Evolutionary conservation across 441 rosid genomes (phyloP).

Genomic region (Monsonia emarginata): DNA sequence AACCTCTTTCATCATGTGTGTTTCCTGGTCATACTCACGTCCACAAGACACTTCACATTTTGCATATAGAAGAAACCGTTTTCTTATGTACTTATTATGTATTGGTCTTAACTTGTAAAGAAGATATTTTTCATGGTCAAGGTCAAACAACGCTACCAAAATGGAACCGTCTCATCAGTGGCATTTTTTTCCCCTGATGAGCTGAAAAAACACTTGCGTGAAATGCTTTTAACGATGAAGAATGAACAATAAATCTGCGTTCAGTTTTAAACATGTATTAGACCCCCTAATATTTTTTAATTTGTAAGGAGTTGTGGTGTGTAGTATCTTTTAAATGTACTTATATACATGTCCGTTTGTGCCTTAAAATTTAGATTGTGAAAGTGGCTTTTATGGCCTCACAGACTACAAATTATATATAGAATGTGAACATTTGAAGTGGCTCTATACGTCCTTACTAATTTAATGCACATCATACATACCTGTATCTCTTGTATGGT

Average conservation of each 20-base stretch:
- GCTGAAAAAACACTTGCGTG: neutral
- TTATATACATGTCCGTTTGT: neutral
- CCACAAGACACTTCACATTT: neutral
- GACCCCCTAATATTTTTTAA: neutral
- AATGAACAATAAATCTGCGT: neutral
- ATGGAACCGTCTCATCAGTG: neutral
- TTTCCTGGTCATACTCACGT: neutral
- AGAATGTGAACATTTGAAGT: neutral
- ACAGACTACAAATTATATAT: neutral
- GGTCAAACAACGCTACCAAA: neutral
- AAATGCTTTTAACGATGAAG: neutral
- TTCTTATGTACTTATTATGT: neutral
- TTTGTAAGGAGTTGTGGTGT: neutral
- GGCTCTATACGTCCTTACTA: slow-evolving; percentile 1
- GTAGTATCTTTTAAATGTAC: neutral
- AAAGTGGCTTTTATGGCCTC: neutral
- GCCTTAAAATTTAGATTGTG: neutral
- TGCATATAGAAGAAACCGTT: neutral
- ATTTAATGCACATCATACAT: neutral
- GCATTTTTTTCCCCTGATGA: neutral
- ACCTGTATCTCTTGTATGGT: neutral
- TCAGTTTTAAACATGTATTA: neutral
- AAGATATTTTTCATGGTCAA: neutral
- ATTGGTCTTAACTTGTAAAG: neutral
- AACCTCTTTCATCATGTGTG: neutral